Percentiles rank a stretch among this genome's conserved stretches.
These are phyloP conservation scores for Lipomyces lipofer DNA, from an alignment of 805 yeast genomes.

Conservation along the genomic window DNA sequence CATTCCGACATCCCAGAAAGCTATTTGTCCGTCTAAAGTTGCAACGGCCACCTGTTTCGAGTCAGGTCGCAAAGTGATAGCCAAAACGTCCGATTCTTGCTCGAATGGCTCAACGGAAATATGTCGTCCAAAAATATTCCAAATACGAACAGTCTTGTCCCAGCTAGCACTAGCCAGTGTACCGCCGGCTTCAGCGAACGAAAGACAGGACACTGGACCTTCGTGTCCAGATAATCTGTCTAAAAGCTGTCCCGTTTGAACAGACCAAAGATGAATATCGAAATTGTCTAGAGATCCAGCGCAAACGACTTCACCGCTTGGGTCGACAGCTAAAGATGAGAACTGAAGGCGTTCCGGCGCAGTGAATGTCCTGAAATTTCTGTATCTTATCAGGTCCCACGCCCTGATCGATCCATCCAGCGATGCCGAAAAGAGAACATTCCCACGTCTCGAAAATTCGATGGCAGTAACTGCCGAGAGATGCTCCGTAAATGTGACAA, in stretches of 20 bases:
- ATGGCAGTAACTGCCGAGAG: constrained; percentile 84
- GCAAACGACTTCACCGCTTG: constrained; percentile 94
- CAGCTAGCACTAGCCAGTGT: constrained; percentile 88
- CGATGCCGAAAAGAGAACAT: constrained; percentile 87
- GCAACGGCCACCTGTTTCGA: constrained; percentile 87
- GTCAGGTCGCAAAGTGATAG: constrained; percentile 85
- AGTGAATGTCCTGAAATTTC: constrained; percentile 93
- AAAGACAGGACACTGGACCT: constrained; percentile 87
- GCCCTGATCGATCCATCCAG: constrained; percentile 97
- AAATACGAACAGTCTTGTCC: constrained; percentile 91
- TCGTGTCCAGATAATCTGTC: constrained; percentile 91
- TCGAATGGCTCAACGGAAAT: constrained; percentile 90
- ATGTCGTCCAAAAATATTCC: constrained; percentile 88
- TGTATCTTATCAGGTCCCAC: constrained; percentile 89
- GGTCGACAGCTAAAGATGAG: constrained; percentile 87
- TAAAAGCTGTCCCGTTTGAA: constrained; percentile 87
- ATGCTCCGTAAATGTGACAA: constrained; percentile 90
- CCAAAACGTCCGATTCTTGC: constrained; percentile 77
- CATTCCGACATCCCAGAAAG: constrained; percentile 78
- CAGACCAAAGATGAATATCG: constrained; percentile 95
- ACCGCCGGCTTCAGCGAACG: constrained; percentile 77
- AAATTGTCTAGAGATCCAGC: constrained; percentile 91
- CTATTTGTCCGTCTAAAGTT: constrained; percentile 82
- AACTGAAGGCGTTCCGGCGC: constrained; percentile 88
- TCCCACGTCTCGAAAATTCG: constrained; percentile 84